Base-by-base conservation (phyloP, 108 stramenopile species). In the Nitzschia palea region DNA sequence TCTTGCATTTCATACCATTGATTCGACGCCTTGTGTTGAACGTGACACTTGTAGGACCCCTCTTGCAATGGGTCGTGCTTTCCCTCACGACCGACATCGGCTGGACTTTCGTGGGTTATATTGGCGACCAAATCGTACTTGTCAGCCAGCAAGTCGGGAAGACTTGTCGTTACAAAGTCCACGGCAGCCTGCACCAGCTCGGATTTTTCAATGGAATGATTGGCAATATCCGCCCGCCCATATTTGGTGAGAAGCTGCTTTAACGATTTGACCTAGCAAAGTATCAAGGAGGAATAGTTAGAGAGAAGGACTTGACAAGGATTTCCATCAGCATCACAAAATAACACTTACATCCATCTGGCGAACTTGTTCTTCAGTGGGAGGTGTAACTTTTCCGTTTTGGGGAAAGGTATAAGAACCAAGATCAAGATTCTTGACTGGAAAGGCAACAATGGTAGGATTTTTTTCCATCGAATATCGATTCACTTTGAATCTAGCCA, bases 1-100 rank as follows among this genome's bases (percentile, higher is more conserved):
- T 99, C 98, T 47, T 98, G 95, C 56, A 97, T 89, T 55, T 98
- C 98, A 62, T 94, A 98, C 99, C 99, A 99, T 59, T 97, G 96
- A 3, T 86, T 90, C 9, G 85, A 74, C 0, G 84, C 85, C 65
- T 80, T 79, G 64, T 96, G 95, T 55, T 90, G 87, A 23, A 97
- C 94, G 65, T 97, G 96, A 33, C 92, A 97, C 57, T 87, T 78
- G 67, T 97, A 97, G 9, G 80, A 82, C 17, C 96, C 98, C 20
- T 88, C 88, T 65, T 94, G 80, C 65, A 96, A 62, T 20, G 90
- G 87, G 66, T 93, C 91, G 40, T 68, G 71, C 34, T 87, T 77
- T 29, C 88, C 90, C 77, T 95, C 90, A 53, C 87, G 50, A 37
- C 89, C 93, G 0, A 95, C 93, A 29, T 89, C 88, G 9, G 75